Evolutionary conservation across 495 filamentous ascomycete species (phyloP).

Genomic region (Xylaria curta): DNA sequence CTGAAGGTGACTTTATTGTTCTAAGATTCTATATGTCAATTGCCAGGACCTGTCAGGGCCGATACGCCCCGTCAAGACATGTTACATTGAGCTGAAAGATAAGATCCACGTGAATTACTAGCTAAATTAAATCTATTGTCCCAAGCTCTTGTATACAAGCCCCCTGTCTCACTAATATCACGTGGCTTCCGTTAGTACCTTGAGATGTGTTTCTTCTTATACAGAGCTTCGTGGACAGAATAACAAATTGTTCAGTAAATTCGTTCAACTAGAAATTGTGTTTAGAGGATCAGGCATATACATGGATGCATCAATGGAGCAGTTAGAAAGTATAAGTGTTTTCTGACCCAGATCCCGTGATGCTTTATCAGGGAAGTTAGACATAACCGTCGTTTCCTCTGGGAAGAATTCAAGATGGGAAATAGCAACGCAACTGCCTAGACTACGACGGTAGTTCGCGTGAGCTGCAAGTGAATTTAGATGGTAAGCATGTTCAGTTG

Average conservation of each 20-base stretch:
- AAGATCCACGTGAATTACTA: too few species aligned
- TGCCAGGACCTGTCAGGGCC: too few species aligned
- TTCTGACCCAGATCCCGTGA: background rate
- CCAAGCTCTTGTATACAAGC: too few species aligned
- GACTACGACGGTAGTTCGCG: background rate
- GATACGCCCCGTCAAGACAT: too few species aligned
- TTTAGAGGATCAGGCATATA: background rate
- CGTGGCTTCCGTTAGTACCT: background rate
- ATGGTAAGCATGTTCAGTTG: background rate
- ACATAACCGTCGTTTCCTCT: background rate
- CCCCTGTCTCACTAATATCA: background rate
- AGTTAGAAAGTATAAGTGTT: background rate
- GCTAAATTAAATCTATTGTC: too few species aligned
- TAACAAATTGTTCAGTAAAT: background rate
- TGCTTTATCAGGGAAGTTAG: background rate
- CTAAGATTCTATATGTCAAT: too few species aligned
- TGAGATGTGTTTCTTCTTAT: background rate
- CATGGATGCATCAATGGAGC: background rate
- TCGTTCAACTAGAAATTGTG: background rate
- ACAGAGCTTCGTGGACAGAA: background rate
- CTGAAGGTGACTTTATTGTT: too few species aligned
- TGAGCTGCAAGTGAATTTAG: background rate
- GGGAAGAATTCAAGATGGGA: background rate
- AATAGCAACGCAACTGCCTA: slow-evolving; percentile 6
- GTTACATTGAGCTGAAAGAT: too few species aligned